Conservation (phyloP, 441 rosid species). For the Breynia disticha region DNA sequence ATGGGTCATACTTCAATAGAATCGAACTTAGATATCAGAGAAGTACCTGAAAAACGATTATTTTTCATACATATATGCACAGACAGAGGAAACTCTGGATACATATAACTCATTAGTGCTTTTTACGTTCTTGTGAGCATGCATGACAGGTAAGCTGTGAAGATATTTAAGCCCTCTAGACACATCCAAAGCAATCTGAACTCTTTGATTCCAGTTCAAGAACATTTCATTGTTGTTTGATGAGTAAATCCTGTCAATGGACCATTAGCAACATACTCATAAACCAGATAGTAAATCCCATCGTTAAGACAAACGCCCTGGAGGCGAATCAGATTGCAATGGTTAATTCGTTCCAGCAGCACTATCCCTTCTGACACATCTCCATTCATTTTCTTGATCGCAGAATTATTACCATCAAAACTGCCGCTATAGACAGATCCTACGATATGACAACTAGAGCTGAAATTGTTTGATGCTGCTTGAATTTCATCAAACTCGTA, state of each 20-base stretch:
- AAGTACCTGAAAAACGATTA: too few species aligned
- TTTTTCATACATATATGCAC: too few species aligned
- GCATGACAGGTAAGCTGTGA: conserved; percentile 56
- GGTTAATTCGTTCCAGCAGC: conserved; percentile 48
- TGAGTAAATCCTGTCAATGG: too few species aligned
- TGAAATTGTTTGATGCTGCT: conserved; percentile 57
- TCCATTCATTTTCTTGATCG: conserved; percentile 60
- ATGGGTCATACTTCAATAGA: too few species aligned
- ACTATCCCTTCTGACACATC: conserved; percentile 58
- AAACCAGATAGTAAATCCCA: conserved; percentile 64
- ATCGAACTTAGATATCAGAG: too few species aligned
- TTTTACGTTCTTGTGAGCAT: conserved; percentile 51
- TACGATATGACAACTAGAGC: conserved; percentile 29
- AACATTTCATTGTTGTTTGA: conserved; percentile 18
- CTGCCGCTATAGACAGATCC: conserved; percentile 55
- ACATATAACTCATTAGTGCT: too few species aligned
- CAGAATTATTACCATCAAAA: conserved; percentile 55
- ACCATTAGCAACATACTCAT: conserved; percentile 59
- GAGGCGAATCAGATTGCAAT: conserved; percentile 55
- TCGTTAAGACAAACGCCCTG: conserved; percentile 54
- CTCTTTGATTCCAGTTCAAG: conserved; percentile 48
- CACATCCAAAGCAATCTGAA: conserved; percentile 56
- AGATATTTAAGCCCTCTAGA: conserved; percentile 71
- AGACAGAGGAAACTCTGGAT: too few species aligned
- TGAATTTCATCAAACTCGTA: conserved; percentile 49